A percentile compares a stretch with the other conserved stretches of the same genome.
Conservation (phyloP, 208 protist species). For the Zelonia costaricensis region DNA sequence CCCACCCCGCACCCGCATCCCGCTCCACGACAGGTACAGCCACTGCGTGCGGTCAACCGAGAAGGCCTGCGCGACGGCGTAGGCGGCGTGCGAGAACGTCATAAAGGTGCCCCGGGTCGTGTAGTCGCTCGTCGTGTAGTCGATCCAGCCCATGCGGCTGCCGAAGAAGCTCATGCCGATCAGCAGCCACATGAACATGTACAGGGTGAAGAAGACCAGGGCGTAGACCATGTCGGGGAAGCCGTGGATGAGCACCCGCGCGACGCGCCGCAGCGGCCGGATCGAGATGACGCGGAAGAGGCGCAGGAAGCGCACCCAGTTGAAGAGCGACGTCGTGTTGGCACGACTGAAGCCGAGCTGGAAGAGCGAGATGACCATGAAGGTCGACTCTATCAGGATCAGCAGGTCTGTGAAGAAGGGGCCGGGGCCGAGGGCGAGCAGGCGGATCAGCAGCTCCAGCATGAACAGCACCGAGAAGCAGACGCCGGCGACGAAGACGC, state of each 20-base stretch:
- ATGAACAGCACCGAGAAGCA: conserved; percentile 84
- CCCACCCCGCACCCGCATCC: conserved; percentile 75
- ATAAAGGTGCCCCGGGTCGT: conserved; percentile 72
- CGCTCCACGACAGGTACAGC: conserved; percentile 85
- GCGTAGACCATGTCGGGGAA: conserved; percentile 86
- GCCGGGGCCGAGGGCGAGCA: conserved; percentile 77
- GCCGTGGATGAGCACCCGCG: conserved; percentile 78
- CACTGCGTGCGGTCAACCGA: conserved; percentile 84
- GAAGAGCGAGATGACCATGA: conserved; percentile 85
- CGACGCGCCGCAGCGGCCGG: conserved; percentile 63
- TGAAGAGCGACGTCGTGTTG: conserved; percentile 88
- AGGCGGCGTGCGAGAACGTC: conserved; percentile 79
- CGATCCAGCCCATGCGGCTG: conserved; percentile 58
- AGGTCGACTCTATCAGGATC: conserved; percentile 71
- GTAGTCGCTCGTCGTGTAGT: conserved; percentile 42
- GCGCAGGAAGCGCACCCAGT: conserved; percentile 84
- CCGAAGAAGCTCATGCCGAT: conserved; percentile 93
- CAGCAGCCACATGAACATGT: conserved; percentile 93
- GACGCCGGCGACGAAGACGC: conserved; percentile 64
- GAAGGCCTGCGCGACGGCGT: conserved; percentile 87
- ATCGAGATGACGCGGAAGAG: conserved; percentile 69
- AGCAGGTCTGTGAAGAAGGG: conserved; percentile 78
- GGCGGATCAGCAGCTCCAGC: conserved; percentile 82
- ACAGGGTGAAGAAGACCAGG: conserved; percentile 85
- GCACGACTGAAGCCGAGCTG: conserved; percentile 85